Evolutionary conservation across 176 grass and related monocot species (phyloP).

Genomic region (Rhynchospora tenuis): DNA sequence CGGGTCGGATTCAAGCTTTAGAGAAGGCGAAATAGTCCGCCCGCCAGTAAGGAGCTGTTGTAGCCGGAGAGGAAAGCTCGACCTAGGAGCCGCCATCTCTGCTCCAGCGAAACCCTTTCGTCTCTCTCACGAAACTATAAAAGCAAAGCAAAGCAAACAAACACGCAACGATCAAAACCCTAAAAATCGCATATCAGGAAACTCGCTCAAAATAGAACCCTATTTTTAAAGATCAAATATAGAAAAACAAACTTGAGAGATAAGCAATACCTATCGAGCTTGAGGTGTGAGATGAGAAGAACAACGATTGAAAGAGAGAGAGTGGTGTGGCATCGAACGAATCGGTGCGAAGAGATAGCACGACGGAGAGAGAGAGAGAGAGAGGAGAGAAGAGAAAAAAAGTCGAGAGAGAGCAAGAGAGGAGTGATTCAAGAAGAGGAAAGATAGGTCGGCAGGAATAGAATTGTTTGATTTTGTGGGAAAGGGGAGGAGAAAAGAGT

Average conservation of each 20-base stretch:
- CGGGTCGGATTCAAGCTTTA: slow-evolving; percentile 82
- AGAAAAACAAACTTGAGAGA: not conserved
- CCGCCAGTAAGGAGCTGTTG: slow-evolving; percentile 88
- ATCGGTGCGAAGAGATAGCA: slow-evolving; percentile 20
- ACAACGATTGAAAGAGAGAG: not conserved
- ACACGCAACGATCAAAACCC: slow-evolving; percentile 19
- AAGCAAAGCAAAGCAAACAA: not conserved
- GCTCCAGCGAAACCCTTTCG: slow-evolving; percentile 35
- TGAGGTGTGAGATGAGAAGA: not conserved
- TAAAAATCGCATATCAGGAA: not conserved
- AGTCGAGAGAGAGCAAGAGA: slow-evolving; percentile 7
- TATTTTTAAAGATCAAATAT: slow-evolving; percentile 17
- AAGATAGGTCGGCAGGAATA: slow-evolving; percentile 18
- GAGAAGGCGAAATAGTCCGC: slow-evolving; percentile 54
- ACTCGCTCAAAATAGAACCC: slow-evolving; percentile 36
- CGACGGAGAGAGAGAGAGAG: not conserved
- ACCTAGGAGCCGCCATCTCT: slow-evolving; percentile 73
- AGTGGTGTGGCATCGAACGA: slow-evolving; percentile 35
- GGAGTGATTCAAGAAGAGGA: not conserved
- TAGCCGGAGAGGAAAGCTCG: slow-evolving; percentile 81
- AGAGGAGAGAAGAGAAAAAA: not conserved
- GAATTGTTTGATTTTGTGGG: slow-evolving; percentile 27
- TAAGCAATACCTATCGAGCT: slow-evolving; percentile 30
- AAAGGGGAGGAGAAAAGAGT: not conserved
- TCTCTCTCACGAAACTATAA: slow-evolving; percentile 37